Evolutionary conservation across 2,329 filamentous ascomycete genomes (phyloP).

Genomic region (Aschersonia sp.): DNA sequence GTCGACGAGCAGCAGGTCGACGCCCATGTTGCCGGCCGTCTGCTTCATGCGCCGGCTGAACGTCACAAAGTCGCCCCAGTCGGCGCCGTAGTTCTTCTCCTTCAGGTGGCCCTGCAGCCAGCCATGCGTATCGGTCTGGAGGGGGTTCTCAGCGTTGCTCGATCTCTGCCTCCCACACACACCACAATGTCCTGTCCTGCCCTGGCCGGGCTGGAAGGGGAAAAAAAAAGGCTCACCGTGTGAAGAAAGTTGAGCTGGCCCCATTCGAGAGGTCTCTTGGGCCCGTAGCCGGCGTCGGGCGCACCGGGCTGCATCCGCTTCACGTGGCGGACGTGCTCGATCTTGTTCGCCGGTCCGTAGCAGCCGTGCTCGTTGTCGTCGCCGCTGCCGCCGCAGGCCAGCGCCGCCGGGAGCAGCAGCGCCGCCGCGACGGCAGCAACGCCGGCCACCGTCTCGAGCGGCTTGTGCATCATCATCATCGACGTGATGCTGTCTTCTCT

Average conservation of each 20-base stretch:
- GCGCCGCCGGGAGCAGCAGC: slow-evolving; percentile 6
- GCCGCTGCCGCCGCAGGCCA: slow-evolving; percentile 19
- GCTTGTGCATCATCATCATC: slow-evolving; percentile 2
- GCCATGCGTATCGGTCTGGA: slow-evolving; percentile 41
- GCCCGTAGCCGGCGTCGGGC: slow-evolving; percentile 24
- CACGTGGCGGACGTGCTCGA: slow-evolving; percentile 30
- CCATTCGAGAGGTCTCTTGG: slow-evolving; percentile 37
- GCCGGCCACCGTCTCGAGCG: slow-evolving; percentile 4
- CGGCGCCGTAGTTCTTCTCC: slow-evolving; percentile 47
- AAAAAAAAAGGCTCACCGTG: slow-evolving; percentile 19
- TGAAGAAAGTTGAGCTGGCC: slow-evolving; percentile 48
- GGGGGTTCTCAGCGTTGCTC: not conserved
- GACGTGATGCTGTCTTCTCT: too few species aligned
- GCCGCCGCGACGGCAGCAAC: not conserved
- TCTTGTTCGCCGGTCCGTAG: slow-evolving; percentile 23
- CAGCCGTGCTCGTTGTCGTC: slow-evolving; percentile 10
- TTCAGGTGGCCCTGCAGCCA: slow-evolving; percentile 48
- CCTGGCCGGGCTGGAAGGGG: too few species aligned
- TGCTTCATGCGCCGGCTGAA: slow-evolving; percentile 45
- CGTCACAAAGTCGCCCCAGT: slow-evolving; percentile 51
- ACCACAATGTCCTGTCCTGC: not conserved
- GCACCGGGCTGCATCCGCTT: slow-evolving; percentile 34
- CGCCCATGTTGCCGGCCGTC: slow-evolving; percentile 38
- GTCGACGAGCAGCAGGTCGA: slow-evolving; percentile 46
- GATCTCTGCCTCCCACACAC: not conserved